Base-by-base conservation (phyloP, 2,329 filamentous ascomycete genomes). In the Microcyclospora pomicola region DNA sequence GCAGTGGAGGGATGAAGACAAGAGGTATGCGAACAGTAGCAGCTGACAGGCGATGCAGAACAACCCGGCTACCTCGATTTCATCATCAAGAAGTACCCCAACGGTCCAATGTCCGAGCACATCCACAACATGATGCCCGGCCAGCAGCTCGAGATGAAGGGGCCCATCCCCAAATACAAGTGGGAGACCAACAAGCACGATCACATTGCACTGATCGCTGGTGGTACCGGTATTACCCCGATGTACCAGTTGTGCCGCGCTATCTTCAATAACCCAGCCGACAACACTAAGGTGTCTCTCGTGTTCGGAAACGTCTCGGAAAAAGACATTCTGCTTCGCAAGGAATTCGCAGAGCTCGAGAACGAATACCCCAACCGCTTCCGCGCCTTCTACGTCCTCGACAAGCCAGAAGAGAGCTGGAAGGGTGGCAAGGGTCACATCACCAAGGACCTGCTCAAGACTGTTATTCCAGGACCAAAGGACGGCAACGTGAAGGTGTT, bases 221-320 rank as follows among this genome's bases (percentile, higher is more conserved):
- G 91, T 53, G 91, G 91, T 48, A 95, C 91, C 6, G 91, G 91
- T 44, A 93, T 98, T 62, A 91, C 91, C 9, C 91, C 91, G 50
- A 95, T 96, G 88, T 96, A 83, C 72, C 91, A 98, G 71, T 77
- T 98, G 33, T 71, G 77, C 48, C 84, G 84, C 45, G 73, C 79
- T 57, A 94, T 98, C 66, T 93, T 96, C 77, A 84, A 80, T 65
- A 93, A 95, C 74, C 85, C 88, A 43, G 75, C 83, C 32, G 91
- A 98, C 68, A 87, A 91, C 75, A 98, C 91, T 53, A 93, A 94
- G 71, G 86, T 98, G 31, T 96, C 88, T 5, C 77, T 98, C 27
- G 74, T 98, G 29, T 95, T 88, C 57, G 91, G 85, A 50, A 98
- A 96, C 67, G 66, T 95, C 42, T 69, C 67, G 16, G 84, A 96